Evolutionary conservation across 2,329 filamentous ascomycete species (phyloP).

Genomic region (Zarea fungicola): DNA sequence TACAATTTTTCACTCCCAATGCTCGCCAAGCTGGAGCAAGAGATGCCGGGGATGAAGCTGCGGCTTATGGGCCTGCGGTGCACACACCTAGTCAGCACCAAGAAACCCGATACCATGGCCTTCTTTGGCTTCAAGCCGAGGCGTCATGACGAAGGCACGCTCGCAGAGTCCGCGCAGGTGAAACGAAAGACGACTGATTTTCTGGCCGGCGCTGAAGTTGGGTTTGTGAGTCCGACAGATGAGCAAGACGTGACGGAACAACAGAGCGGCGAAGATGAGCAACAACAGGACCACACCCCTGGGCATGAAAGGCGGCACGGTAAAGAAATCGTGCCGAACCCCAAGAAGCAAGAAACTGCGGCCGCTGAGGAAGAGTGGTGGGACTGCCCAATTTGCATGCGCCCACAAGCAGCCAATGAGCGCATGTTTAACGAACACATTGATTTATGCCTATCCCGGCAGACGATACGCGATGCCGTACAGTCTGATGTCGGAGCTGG

Average conservation of each 20-base stretch:
- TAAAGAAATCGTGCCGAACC: conserved; percentile 47
- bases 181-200: conserved; percentile 1
- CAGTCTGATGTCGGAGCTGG: conserved; percentile 40
- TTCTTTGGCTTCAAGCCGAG: conserved; percentile 67
- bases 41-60: conserved; percentile 72
- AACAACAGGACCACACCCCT: too few species aligned
- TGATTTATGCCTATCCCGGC: conserved; percentile 80
- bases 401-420: conserved; percentile 71
- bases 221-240: not conserved
- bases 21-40: conserved; percentile 75
- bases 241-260: conserved; percentile 5
- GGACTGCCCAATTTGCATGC: conserved; percentile 84
- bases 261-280: conserved; percentile 37
- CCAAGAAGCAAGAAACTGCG: conserved; percentile 26
- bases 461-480: conserved; percentile 79
- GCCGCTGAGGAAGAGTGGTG: conserved; percentile 52
- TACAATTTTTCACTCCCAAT: conserved; percentile 80
- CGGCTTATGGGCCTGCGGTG: conserved; percentile 85
- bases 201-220: conserved; percentile 12
- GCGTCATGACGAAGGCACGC: conserved; percentile 12
- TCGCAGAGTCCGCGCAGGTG: not conserved
- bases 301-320: too few species aligned
- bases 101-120: conserved; percentile 67
- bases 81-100: conserved; percentile 80
- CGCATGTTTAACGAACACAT: conserved; percentile 83